A percentile compares a stretch with the other conserved stretches of the same genome.
Conservation (phyloP, 371 early-diverging fungal species). For the Nematocida ironsii region DNA sequence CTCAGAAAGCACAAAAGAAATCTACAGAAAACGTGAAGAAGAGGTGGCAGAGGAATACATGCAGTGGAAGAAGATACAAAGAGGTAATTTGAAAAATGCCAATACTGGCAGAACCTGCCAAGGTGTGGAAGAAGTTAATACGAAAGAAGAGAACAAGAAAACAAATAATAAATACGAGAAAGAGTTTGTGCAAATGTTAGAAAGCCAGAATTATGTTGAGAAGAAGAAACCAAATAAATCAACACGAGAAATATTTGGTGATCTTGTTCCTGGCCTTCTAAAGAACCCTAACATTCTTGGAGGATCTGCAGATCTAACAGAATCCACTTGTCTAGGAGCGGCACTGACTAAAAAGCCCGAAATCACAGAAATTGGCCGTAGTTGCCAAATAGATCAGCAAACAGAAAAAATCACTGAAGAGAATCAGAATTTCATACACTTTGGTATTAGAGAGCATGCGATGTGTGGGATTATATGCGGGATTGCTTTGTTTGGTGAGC, state of each 20-base stretch:
- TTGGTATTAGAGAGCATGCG: slow-evolving; percentile 96
- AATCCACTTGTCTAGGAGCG: slow-evolving; percentile 89
- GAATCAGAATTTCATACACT: slow-evolving; percentile 84
- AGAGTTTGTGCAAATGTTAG: background rate
- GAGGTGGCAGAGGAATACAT: slow-evolving; percentile 73
- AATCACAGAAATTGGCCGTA: no score
- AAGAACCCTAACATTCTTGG: slow-evolving; percentile 73
- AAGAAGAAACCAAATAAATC: slow-evolving; percentile 11
- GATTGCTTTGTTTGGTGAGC: slow-evolving; percentile 77
- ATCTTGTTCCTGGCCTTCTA: slow-evolving; percentile 75
- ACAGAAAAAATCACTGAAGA: slow-evolving; percentile 75
- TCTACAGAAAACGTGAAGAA: slow-evolving; percentile 73
- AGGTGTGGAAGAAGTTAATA: slow-evolving; percentile 70
- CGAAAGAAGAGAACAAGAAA: background rate
- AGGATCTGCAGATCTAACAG: slow-evolving; percentile 96
- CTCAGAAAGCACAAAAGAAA: slow-evolving; percentile 72
- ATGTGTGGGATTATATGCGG: slow-evolving; percentile 96
- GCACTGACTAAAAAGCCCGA: no score
- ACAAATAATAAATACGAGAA: background rate
- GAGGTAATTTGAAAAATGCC: no score
- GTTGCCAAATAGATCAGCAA: slow-evolving; percentile 51
- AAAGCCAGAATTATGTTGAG: background rate
- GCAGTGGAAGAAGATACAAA: slow-evolving; percentile 73
- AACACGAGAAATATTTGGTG: slow-evolving; percentile 71
- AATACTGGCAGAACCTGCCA: no score